Evolutionary conservation across 1,284 basidiomycete genomes (phyloP).

Genomic region (Grifola frondosa): DNA sequence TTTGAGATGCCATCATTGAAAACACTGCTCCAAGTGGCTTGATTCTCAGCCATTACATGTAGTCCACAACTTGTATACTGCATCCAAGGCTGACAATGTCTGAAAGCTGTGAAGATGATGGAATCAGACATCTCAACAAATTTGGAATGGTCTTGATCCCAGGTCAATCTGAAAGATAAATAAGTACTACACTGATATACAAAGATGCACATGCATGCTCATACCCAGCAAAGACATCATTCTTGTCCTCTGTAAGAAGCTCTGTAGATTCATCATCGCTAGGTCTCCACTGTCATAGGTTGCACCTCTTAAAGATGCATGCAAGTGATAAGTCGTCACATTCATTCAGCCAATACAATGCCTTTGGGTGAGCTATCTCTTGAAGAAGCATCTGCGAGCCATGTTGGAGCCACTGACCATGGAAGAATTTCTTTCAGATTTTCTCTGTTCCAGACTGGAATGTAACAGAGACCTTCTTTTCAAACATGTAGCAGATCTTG

Average conservation of each 20-base stretch:
- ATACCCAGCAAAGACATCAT: slow-evolving; percentile 60
- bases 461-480: slow-evolving; percentile 26
- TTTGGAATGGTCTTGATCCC: slow-evolving; percentile 43
- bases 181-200: neutral
- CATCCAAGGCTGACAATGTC: slow-evolving; percentile 32
- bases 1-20: slow-evolving; percentile 34
- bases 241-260: slow-evolving; percentile 37
- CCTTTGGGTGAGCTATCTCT: slow-evolving; percentile 59
- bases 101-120: slow-evolving; percentile 32
- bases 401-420: slow-evolving; percentile 66
- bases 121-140: slow-evolving; percentile 44
- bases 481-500: slow-evolving; percentile 59
- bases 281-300: slow-evolving; percentile 40
- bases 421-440: slow-evolving; percentile 44
- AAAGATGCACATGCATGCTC: too few relatives aligned
- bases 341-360: slow-evolving; percentile 50
- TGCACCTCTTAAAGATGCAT: slow-evolving; percentile 56
- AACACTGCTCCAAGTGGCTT: slow-evolving; percentile 22
- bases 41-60: slow-evolving; percentile 24
- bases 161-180: slow-evolving; percentile 26
- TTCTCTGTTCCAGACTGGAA: too few relatives aligned
- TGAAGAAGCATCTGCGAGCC: slow-evolving; percentile 64
- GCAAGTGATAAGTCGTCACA: slow-evolving; percentile 53
- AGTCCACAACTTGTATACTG: slow-evolving; percentile 51
- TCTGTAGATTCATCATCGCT: slow-evolving; percentile 46